Evolutionary conservation across 1,284 basidiomycete genomes (phyloP).

Genomic region (Ceratobasidium sp.): DNA sequence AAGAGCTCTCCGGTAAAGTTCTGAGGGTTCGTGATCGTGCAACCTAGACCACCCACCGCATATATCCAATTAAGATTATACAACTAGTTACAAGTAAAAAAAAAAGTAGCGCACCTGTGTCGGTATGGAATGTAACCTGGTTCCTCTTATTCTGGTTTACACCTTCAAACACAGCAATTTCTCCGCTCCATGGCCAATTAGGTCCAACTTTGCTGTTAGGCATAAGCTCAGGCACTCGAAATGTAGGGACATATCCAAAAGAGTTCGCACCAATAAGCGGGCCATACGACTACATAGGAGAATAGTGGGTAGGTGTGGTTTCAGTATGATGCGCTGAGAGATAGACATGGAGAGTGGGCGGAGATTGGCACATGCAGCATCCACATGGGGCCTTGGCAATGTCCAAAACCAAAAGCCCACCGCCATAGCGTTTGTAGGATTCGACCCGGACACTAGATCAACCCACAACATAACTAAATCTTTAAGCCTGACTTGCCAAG

Average conservation of each 20-base stretch:
- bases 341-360: neutral
- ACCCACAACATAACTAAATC: no score
- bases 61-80: neutral
- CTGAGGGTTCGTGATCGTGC: neutral
- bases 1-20: neutral
- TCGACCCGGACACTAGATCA: slow-evolving; percentile 47
- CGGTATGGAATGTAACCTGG: slow-evolving; percentile 79
- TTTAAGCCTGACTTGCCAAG: no score
- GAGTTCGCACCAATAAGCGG: slow-evolving; percentile 59
- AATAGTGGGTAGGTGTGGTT: neutral
- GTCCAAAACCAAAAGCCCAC: slow-evolving; percentile 75
- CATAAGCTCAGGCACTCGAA: no score
- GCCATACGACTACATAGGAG: slow-evolving; percentile 64
- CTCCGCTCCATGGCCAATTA: slow-evolving; percentile 68
- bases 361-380: slow-evolving; percentile 61
- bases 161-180: slow-evolving; percentile 84
- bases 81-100: neutral
- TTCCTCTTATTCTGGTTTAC: slow-evolving; percentile 80
- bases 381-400: slow-evolving; percentile 74
- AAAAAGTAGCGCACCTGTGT: slow-evolving; percentile 56
- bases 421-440: slow-evolving; percentile 58
- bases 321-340: neutral
- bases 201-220: slow-evolving; percentile 56
- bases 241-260: neutral
- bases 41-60: neutral